Evolutionary conservation across 352 stramenopile genomes (phyloP).

Genomic region (Phytophthora cajani): DNA sequence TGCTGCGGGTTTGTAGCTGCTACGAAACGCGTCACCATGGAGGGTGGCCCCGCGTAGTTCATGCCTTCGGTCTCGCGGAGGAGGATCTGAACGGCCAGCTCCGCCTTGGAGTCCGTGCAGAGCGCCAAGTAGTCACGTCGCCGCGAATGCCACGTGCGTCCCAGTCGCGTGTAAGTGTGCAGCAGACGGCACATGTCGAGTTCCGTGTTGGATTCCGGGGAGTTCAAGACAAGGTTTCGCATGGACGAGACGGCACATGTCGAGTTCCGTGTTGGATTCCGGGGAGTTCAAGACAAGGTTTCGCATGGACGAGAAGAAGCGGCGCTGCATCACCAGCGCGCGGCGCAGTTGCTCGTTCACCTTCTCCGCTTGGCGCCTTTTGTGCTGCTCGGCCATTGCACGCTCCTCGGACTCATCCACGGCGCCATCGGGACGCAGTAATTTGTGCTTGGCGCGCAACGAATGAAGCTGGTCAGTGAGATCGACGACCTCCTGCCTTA

Average conservation of each 20-base stretch:
- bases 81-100: constrained; percentile 60
- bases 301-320: constrained; percentile 53
- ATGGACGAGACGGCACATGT: constrained; percentile 62
- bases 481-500: constrained; percentile 45
- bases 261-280: constrained; percentile 42
- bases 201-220: constrained; percentile 31
- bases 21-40: constrained; percentile 46
- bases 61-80: constrained; percentile 52
- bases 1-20: constrained; percentile 24
- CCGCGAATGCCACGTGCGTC: constrained; percentile 41
- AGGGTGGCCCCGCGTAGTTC: constrained; percentile 38
- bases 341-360: constrained; percentile 59
- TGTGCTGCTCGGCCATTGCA: constrained; percentile 39
- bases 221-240: constrained; percentile 40
- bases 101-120: constrained; percentile 53
- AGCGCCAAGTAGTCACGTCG: constrained; percentile 53
- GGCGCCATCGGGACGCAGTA: constrained; percentile 28
- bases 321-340: constrained; percentile 54
- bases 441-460: constrained; percentile 41
- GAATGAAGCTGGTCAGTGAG: constrained; percentile 40
- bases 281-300: constrained; percentile 36
- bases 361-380: constrained; percentile 39
- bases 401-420: constrained; percentile 43
- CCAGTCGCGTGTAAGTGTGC: constrained; percentile 66
- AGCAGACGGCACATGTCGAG: constrained; percentile 61